Evolutionary conservation across 1,139 yeast genomes (phyloP).

Genomic region (Lodderomyces margitis): DNA sequence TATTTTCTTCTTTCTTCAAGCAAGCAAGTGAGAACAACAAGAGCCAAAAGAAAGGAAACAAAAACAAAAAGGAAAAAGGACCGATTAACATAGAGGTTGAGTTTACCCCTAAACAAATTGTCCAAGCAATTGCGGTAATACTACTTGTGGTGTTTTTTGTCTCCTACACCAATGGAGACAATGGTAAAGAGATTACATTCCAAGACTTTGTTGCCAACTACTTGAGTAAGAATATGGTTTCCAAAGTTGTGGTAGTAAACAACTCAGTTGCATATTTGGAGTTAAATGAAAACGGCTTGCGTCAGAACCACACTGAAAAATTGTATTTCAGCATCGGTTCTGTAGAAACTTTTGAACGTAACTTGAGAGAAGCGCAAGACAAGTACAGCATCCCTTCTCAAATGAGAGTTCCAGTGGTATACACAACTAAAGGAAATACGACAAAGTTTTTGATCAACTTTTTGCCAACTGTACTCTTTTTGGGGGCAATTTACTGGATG

Average conservation of each 20-base stretch:
- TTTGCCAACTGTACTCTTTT: slow-evolving; percentile 76
- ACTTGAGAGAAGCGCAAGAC: slow-evolving; percentile 72
- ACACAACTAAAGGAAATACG: slow-evolving; percentile 65
- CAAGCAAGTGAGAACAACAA: slow-evolving; percentile 9
- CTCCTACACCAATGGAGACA: slow-evolving; percentile 20
- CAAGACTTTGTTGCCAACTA: slow-evolving; percentile 44
- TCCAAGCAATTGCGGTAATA: slow-evolving; percentile 26
- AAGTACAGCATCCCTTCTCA: slow-evolving; percentile 59
- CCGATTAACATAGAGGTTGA: slow-evolving; percentile 20
- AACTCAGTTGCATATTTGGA: slow-evolving; percentile 39
- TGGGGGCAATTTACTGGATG: slow-evolving; percentile 83
- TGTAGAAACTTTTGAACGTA: slow-evolving; percentile 85
- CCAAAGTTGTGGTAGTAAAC: slow-evolving; percentile 37
- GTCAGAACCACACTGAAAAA: slow-evolving; percentile 23
- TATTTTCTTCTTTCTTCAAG: slow-evolving; percentile 6
- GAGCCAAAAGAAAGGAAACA: slow-evolving; percentile 8
- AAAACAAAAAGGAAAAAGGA: slow-evolving; percentile 10
- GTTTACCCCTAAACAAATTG: slow-evolving; percentile 27
- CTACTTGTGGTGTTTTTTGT: slow-evolving; percentile 3
- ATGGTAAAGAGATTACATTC: slow-evolving; percentile 39
- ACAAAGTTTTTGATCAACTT: slow-evolving; percentile 64
- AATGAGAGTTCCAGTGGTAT: slow-evolving; percentile 82
- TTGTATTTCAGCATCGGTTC: slow-evolving; percentile 81
- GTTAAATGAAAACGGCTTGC: slow-evolving; percentile 37
- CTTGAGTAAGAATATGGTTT: slow-evolving; percentile 39